Evolutionary conservation across 169 alveolate genomes (phyloP).

Genomic region (Plasmodium relictum): DNA sequence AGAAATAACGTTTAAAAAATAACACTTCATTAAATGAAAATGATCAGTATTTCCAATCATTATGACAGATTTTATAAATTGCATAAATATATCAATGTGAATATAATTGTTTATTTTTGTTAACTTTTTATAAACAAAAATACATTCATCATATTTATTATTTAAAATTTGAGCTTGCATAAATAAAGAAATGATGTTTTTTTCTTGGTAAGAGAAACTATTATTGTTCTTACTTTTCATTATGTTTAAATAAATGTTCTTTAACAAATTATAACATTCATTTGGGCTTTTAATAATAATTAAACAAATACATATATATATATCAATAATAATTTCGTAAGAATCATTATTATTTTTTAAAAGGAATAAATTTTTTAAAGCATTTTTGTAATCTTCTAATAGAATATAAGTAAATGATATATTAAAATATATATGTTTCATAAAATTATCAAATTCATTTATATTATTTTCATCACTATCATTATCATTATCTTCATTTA

Average conservation of each 20-base stretch:
- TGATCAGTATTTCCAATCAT: slow-evolving; percentile 9
- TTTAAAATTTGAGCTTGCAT: slow-evolving; percentile 74
- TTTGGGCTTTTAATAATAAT: slow-evolving; percentile 6
- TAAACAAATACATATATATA: slow-evolving; percentile 38
- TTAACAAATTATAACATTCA: slow-evolving; percentile 63
- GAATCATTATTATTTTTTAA: slow-evolving; percentile 9
- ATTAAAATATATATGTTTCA: slow-evolving; percentile 63
- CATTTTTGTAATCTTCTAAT: slow-evolving; percentile 66
- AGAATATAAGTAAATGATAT: slow-evolving; percentile 63
- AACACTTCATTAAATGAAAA: slow-evolving; percentile 4
- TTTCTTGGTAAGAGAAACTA: slow-evolving; percentile 12
- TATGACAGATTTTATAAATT: slow-evolving; percentile 37
- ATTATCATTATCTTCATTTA: not conserved
- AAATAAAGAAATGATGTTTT: slow-evolving; percentile 35
- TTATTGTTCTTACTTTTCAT: not conserved
- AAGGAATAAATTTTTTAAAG: slow-evolving; percentile 28
- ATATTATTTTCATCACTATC: not conserved
- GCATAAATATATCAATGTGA: slow-evolving; percentile 52
- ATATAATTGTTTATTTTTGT: slow-evolving; percentile 3
- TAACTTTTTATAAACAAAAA: slow-evolving; percentile 22
- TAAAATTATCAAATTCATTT: slow-evolving; percentile 29
- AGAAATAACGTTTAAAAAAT: slow-evolving; percentile 11
- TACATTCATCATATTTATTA: slow-evolving; percentile 69
- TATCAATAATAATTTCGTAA: slow-evolving; percentile 19
- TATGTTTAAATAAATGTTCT: slow-evolving; percentile 18